Evolutionary conservation across 2,329 filamentous ascomycete species (phyloP).

Genomic region (Ceratocystis diversiconidia): DNA sequence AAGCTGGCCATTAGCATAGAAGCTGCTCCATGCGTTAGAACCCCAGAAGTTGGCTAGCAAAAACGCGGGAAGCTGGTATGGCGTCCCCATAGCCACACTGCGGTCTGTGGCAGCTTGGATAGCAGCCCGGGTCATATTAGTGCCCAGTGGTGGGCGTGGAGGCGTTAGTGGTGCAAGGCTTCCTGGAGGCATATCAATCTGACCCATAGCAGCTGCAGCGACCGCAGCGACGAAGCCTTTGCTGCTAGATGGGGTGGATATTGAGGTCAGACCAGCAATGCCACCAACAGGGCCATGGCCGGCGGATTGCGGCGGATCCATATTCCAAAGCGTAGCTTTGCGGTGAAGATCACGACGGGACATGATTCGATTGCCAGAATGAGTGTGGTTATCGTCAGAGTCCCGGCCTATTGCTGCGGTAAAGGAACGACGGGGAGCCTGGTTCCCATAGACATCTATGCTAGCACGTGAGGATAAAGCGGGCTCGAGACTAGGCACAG

Average conservation of each 20-base stretch:
- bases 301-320: slow-evolving; percentile 26
- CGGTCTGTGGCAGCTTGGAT: slow-evolving; percentile 69
- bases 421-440: slow-evolving; percentile 39
- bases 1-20: slow-evolving; percentile 23
- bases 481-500: slow-evolving; percentile 28
- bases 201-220: slow-evolving; percentile 19
- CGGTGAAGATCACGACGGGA: slow-evolving; percentile 84
- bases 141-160: slow-evolving; percentile 68
- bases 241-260: slow-evolving; percentile 3
- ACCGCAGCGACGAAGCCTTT: background rate
- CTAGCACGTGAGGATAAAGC: slow-evolving; percentile 46
- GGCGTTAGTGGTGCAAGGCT: slow-evolving; percentile 70
- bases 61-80: slow-evolving; percentile 60
- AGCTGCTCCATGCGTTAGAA: slow-evolving; percentile 56
- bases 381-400: slow-evolving; percentile 9
- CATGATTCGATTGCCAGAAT: slow-evolving; percentile 48
- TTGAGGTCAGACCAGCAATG: slow-evolving; percentile 69
- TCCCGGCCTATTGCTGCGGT: slow-evolving; percentile 31
- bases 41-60: slow-evolving; percentile 93
- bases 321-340: slow-evolving; percentile 49
- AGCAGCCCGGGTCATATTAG: slow-evolving; percentile 73
- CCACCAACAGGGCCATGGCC: slow-evolving; percentile 39
- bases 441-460: slow-evolving; percentile 47
- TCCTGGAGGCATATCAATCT: slow-evolving; percentile 37
- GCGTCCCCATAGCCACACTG: slow-evolving; percentile 46